Evolutionary conservation across 257 asterid species (phyloP).

Genomic region (Voacanga thouarsii): DNA sequence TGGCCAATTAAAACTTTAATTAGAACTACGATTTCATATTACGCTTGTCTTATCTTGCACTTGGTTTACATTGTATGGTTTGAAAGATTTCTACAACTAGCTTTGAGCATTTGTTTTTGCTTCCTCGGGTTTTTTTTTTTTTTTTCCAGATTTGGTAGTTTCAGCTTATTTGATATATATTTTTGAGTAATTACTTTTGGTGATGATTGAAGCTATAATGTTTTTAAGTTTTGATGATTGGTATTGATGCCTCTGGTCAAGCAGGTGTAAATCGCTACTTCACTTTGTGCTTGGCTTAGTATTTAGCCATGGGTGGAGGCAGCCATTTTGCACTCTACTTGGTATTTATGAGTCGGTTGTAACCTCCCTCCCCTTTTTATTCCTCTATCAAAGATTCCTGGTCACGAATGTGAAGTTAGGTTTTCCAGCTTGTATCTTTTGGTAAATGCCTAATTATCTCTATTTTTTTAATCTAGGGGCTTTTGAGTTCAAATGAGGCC

Average conservation of each 20-base stretch:
- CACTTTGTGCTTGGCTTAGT: constrained; percentile 67
- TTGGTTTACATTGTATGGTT: neutral
- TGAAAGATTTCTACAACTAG: neutral
- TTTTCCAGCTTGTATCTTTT: neutral
- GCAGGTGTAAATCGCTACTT: constrained; percentile 82
- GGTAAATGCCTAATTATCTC: neutral
- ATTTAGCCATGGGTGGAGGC: constrained; percentile 97
- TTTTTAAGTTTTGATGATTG: constrained; percentile 1
- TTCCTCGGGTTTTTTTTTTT: neutral
- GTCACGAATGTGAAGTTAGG: neutral
- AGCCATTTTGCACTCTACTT: constrained; percentile 85
- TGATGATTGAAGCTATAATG: neutral
- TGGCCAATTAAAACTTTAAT: neutral
- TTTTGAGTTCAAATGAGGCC: neutral
- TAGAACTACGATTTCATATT: neutral
- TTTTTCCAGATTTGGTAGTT: neutral
- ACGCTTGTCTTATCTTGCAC: neutral
- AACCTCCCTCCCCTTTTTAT: neutral
- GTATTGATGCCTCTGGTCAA: constrained; percentile 1
- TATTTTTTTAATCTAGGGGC: neutral
- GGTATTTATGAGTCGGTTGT: constrained; percentile 22
- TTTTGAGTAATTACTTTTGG: neutral
- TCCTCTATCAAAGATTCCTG: neutral
- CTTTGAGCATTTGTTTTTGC: neutral
- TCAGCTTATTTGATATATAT: neutral